Evolutionary conservation across 176 grass and related monocot genomes (phyloP).

Genomic region (Calamus simplicifolius): DNA sequence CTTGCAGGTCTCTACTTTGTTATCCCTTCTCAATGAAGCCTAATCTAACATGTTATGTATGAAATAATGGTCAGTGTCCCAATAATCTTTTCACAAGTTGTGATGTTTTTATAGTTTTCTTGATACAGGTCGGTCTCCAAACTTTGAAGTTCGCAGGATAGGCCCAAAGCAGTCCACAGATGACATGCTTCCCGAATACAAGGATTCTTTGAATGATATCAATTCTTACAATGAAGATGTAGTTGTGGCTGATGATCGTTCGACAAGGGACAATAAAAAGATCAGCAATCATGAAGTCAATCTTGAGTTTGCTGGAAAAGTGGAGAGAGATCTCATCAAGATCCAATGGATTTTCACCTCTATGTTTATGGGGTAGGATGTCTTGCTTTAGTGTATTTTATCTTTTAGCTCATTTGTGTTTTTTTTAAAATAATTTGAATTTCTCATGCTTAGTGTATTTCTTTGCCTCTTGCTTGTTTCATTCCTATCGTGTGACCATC

Average conservation of each 20-base stretch:
- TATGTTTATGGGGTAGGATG: conserved; percentile 78
- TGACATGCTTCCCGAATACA: conserved; percentile 32
- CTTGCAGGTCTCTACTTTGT: conserved; percentile 46
- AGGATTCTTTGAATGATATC: conserved; percentile 21
- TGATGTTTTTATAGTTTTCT: conserved; percentile 5
- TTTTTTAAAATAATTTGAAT: no score
- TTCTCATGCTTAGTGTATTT: no score
- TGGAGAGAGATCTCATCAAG: conserved; percentile 34
- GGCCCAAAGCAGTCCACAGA: conserved; percentile 16
- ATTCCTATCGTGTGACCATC: no score
- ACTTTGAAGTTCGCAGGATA: conserved; percentile 70
- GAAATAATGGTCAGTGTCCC: no score
- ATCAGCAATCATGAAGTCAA: conserved; percentile 33
- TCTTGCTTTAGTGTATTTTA: background rate
- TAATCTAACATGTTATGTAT: no score
- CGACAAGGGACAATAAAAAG: conserved; percentile 27
- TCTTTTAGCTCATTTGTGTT: no score
- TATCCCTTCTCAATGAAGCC: background rate
- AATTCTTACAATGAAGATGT: conserved; percentile 13
- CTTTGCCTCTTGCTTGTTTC: no score
- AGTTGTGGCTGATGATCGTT: conserved; percentile 10
- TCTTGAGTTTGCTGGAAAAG: conserved; percentile 45
- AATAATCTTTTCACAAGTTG: background rate
- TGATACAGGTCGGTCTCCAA: conserved; percentile 53
- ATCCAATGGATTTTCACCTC: conserved; percentile 31